These are phyloP conservation scores for Alnus glutinosa DNA, from an alignment of 306 rosid species.

Conservation along the genomic window DNA sequence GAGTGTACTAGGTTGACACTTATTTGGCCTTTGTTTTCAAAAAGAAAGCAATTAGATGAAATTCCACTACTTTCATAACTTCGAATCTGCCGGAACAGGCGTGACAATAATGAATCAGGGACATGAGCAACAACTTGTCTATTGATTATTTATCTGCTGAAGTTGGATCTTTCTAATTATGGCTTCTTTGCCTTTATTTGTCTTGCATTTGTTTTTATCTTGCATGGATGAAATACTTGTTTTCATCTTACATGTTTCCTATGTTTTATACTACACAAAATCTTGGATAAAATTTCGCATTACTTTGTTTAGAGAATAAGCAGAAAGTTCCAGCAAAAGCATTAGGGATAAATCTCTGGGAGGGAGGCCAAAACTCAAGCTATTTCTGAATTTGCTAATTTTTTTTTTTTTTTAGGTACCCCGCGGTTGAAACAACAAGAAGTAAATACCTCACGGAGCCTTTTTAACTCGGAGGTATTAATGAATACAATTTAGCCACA, in stretches of 20 bases:
- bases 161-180: no score
- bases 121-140: no score
- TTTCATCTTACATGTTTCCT: no score
- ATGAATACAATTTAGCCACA: constrained; percentile 55
- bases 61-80: neutral
- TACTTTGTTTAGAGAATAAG: neutral
- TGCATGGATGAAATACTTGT: no score
- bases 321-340: neutral
- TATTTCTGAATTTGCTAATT: constrained; percentile 33
- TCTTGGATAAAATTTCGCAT: no score
- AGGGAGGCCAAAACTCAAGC: constrained; percentile 21
- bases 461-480: constrained; percentile 52
- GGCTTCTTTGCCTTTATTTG: no score
- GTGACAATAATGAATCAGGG: no score
- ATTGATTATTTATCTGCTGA: no score
- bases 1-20: constrained; percentile 36
- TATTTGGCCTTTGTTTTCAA: neutral
- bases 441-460: constrained; percentile 63
- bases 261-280: no score
- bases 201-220: no score
- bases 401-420: constrained; percentile 23
- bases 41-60: neutral
- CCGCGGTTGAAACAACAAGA: constrained; percentile 35
- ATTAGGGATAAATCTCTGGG: constrained; percentile 3
- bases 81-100: no score